A percentile compares a stretch with the other conserved stretches of the same genome.
These are phyloP conservation scores for Crithidia brevicula DNA, from an alignment of 208 protist species.

Conservation along the genomic window DNA sequence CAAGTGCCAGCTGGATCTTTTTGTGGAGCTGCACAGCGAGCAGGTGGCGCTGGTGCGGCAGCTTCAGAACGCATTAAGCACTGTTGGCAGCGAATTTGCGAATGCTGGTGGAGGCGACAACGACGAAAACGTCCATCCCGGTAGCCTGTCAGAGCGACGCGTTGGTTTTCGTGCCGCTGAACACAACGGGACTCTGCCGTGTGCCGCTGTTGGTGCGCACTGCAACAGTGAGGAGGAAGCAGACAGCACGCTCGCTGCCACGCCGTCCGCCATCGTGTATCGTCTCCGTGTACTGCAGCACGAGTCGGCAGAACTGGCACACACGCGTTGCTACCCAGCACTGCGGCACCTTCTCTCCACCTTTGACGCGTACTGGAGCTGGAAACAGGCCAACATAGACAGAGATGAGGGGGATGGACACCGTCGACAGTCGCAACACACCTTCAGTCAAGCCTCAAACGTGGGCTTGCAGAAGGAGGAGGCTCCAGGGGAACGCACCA, in stretches of 20 bases:
- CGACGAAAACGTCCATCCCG: constrained; percentile 12
- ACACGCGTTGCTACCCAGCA: constrained; percentile 14
- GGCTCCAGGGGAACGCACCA: no score
- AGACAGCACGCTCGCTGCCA: no score
- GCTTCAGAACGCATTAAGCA: constrained; percentile 4
- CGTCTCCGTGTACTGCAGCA: constrained; percentile 31
- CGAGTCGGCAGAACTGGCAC: constrained; percentile 24
- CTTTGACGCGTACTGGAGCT: constrained; percentile 34
- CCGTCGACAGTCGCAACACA: no score
- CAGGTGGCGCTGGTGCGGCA: constrained; percentile 14
- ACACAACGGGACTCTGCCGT: neutral
- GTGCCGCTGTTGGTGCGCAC: no score
- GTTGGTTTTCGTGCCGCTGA: neutral
- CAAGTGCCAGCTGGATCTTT: constrained; percentile 6
- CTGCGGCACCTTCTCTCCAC: constrained; percentile 22
- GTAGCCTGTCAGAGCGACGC: no score
- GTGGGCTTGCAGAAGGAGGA: no score
- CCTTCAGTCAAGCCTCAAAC: no score
- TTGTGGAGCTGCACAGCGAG: constrained; percentile 23
- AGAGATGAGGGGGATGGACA: neutral
- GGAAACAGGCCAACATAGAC: constrained; percentile 18
- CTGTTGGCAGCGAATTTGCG: no score
- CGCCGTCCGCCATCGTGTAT: constrained; percentile 13
- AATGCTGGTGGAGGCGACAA: neutral
- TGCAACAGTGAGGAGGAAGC: no score